Percentiles rank a stretch among this genome's conserved stretches.
phyloP scores from a whole-genome alignment of 371 early-diverging fungal genomes.

The Actinomortierella wolfii region DNA sequence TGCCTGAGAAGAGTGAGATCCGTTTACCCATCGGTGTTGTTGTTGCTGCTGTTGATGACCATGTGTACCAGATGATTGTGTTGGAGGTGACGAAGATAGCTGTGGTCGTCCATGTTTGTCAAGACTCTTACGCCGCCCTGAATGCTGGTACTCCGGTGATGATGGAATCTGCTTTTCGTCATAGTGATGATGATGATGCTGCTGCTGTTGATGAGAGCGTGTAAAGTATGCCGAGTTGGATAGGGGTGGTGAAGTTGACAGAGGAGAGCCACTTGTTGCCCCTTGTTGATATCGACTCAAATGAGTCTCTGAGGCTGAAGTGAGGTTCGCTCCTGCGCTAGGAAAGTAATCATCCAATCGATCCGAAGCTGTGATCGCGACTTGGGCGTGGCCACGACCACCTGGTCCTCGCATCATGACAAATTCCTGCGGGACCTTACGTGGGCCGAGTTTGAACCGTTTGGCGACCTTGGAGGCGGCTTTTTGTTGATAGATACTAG shows the following conservation, averaged over 20 bases:
- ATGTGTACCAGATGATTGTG: too few relatives aligned
- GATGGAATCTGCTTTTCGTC: too few relatives aligned
- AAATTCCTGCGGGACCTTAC: slow-evolving; percentile 70
- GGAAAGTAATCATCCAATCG: slow-evolving; percentile 16
- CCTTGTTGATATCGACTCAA: background rate
- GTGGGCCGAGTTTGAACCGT: slow-evolving; percentile 48
- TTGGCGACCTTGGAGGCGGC: slow-evolving; percentile 55
- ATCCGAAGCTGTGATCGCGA: slow-evolving; percentile 37
- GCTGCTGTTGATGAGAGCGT: too few relatives aligned
- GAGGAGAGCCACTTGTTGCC: background rate
- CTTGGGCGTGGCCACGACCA: slow-evolving; percentile 84
- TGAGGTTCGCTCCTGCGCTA: background rate
- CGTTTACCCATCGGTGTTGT: background rate
- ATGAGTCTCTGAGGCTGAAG: too few relatives aligned
- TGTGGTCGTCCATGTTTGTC: background rate
- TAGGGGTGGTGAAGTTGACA: background rate
- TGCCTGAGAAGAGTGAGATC: background rate
- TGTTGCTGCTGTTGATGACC: too few relatives aligned
- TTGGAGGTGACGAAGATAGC: slow-evolving; percentile 1
- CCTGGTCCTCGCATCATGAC: slow-evolving; percentile 88
- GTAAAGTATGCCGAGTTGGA: background rate
- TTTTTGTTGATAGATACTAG: slow-evolving; percentile 75
- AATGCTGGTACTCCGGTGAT: too few relatives aligned
- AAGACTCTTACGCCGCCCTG: too few relatives aligned
- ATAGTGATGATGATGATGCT: too few relatives aligned